Evolutionary conservation across 1,284 basidiomycete genomes (phyloP), one percentile per base, ranked within the genome.

Genomic region (Pseudozyma pruni): DNA sequence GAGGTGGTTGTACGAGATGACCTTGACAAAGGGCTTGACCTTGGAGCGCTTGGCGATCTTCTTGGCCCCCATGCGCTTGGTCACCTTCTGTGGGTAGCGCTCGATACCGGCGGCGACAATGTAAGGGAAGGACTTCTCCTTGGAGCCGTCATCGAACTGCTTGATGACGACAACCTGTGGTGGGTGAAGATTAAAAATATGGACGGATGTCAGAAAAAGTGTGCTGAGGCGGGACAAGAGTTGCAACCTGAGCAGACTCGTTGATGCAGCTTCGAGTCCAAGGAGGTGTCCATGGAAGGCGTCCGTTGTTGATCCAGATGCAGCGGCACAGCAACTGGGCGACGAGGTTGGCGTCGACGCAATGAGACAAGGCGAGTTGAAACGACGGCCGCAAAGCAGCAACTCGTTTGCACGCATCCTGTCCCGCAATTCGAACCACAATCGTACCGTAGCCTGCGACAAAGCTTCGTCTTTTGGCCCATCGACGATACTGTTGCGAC

Each of bases 1-100:
- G n/a, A 82, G 72, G 78, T 82, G 80, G 76, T 80, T 80, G 79
- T 80, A 80, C 68, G 80, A 81, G 78, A 81, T 80, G 52, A 76
- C 75, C 80, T 82, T 82, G 67, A 82, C 74, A 47, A 82, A 82
- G 44, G 80, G 80, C 78, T 82, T 82, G 53, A 82, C 75, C 76
- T 81, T 81, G 75, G 70, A 74, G 38, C 80, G 76, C 75, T 81
- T 78, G 44, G 79, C 79, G 43, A 82, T 70, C 75, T 81, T 82
- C 79, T 81, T 81, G 49, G 79, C 70, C 31, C 80, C 79, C 80
- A 82, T 82, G 41, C 62, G 60, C 77, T 79, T 80, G 66, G 73
- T 82, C 40, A 82, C 80, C 78, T 82, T 82, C 50, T 72, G 66
- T 20, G 80, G 80, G 76, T 81, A 81, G 54, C 79, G 78, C 78